Evolutionary conservation across 2,329 filamentous ascomycete genomes (phyloP).

Genomic region (Monosporascus sp.): DNA sequence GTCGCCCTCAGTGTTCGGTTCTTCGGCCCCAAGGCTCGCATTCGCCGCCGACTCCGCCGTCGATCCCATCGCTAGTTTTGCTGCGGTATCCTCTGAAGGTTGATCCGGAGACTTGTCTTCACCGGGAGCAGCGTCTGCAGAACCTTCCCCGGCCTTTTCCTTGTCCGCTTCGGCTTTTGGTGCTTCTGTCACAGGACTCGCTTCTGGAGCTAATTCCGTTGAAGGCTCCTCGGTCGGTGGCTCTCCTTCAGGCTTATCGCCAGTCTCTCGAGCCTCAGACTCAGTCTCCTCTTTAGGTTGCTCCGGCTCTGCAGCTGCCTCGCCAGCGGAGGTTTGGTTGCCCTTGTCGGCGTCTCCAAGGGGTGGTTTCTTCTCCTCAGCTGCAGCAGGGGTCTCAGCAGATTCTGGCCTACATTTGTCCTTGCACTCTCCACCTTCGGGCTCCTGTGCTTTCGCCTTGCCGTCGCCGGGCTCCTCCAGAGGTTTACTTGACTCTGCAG

Average conservation of each 20-base stretch:
- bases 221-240: background rate
- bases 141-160: background rate
- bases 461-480: background rate
- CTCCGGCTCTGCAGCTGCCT: conserved; percentile 4
- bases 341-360: background rate
- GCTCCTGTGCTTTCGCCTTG: background rate
- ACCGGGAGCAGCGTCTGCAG: background rate
- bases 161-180: background rate
- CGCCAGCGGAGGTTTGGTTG: background rate
- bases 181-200: background rate
- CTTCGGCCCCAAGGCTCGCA: background rate
- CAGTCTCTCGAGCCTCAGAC: background rate
- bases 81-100: background rate
- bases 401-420: background rate
- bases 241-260: background rate
- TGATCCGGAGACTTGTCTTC: background rate
- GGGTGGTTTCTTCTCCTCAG: background rate
- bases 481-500: background rate
- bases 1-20: background rate
- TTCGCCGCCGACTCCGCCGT: background rate
- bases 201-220: background rate
- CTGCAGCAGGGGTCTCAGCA: background rate
- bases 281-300: conserved; percentile 3
- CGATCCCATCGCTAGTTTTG: background rate
- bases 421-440: background rate